These are phyloP conservation scores for Colletotrichum karsti DNA, from an alignment of 2,329 filamentous ascomycete species.

Conservation along the genomic window DNA sequence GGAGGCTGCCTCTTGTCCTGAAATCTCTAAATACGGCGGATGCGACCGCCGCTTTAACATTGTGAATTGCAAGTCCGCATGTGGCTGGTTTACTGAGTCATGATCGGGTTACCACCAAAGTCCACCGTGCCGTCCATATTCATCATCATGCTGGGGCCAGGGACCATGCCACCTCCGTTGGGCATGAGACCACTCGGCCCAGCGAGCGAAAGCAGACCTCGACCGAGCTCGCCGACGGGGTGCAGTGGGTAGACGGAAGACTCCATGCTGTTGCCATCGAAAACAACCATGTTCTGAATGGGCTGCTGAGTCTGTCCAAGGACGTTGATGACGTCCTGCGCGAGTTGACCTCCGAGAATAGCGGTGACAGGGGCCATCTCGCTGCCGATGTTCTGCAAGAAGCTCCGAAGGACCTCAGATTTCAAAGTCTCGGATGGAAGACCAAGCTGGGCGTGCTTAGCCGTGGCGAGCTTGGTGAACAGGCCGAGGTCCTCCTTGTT, in stretches of 20 bases:
- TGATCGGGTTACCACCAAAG: slow-evolving; percentile 22
- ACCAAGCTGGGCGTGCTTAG: slow-evolving; percentile 79
- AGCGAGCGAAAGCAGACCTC: slow-evolving; percentile 49
- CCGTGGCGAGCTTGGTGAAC: slow-evolving; percentile 81
- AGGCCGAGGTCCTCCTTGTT: slow-evolving; percentile 71
- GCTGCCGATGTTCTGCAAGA: slow-evolving; percentile 85
- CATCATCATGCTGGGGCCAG: slow-evolving; percentile 29
- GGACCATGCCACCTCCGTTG: slow-evolving; percentile 25
- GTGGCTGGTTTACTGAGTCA: slow-evolving; percentile 21
- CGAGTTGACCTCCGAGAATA: slow-evolving; percentile 87
- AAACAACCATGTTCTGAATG: slow-evolving; percentile 92
- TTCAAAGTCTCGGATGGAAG: slow-evolving; percentile 73
- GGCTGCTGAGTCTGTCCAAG: slow-evolving; percentile 91
- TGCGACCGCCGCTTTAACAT: neutral
- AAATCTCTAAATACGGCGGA: neutral
- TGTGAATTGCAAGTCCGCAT: neutral
- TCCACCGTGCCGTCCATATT: slow-evolving; percentile 27
- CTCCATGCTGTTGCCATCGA: slow-evolving; percentile 84
- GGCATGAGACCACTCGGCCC: slow-evolving; percentile 20
- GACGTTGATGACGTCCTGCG: slow-evolving; percentile 97
- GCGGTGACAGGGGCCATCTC: slow-evolving; percentile 90
- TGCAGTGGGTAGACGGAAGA: slow-evolving; percentile 85
- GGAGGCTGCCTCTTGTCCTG: neutral
- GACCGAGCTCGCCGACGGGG: slow-evolving; percentile 67
- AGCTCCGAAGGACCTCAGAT: slow-evolving; percentile 80